These are phyloP conservation scores for Spizellomyces sp. DNA, from an alignment of 192 early-diverging fungal genomes.

Conservation along the genomic window DNA sequence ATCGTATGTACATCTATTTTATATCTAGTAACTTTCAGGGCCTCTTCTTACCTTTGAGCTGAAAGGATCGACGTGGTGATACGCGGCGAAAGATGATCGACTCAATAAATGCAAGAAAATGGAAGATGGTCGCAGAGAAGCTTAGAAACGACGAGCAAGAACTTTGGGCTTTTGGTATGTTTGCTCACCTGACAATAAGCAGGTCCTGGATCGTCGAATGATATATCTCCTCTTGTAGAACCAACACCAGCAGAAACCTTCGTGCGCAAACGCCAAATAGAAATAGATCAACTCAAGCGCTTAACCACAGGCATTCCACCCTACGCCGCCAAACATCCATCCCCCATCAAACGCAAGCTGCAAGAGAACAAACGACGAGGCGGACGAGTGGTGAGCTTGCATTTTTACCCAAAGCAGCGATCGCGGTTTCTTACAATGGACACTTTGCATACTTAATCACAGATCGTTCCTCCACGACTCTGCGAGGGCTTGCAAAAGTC, in stretches of 20 bases:
- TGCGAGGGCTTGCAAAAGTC: conserved; percentile 17
- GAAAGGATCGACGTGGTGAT: conserved; percentile 23
- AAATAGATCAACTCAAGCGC: conserved; percentile 17
- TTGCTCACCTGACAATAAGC: background rate
- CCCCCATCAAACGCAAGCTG: conserved; percentile 4
- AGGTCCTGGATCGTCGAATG: background rate
- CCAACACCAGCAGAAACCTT: conserved; percentile 6
- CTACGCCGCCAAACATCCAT: conserved; percentile 9
- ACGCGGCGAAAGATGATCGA: conserved; percentile 9
- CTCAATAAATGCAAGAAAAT: conserved; percentile 4
- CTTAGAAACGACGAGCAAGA: conserved; percentile 5
- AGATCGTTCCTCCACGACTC: conserved; percentile 21
- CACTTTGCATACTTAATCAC: background rate
- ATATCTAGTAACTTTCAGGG: background rate
- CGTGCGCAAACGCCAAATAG: background rate
- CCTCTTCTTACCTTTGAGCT: background rate
- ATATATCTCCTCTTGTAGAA: background rate
- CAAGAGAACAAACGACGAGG: conserved; percentile 13
- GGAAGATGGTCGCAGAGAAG: conserved; percentile 23
- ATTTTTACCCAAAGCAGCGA: no score
- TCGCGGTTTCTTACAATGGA: no score
- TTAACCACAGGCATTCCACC: conserved; percentile 22
- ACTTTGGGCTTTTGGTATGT: conserved; percentile 12
- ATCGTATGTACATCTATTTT: conserved; percentile 15
- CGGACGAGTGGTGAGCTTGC: conserved; percentile 27